Percentiles rank a stretch among this genome's conserved stretches.
Conservation (phyloP, 2,329 filamentous ascomycete genomes). For the Scorias spongiosa region DNA sequence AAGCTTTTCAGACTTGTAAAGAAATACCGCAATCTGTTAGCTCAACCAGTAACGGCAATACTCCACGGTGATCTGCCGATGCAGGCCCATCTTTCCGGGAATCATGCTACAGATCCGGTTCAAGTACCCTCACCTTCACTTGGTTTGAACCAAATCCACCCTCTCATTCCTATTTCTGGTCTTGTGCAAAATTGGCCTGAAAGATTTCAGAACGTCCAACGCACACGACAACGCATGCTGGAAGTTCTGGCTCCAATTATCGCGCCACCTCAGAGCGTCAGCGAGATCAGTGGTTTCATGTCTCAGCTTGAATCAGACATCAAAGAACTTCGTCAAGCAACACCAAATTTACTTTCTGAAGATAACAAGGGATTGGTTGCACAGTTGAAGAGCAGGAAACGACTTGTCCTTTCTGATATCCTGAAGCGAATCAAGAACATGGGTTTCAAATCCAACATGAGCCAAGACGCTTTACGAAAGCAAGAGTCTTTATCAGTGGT, state of each 20-base stretch:
- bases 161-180: slow-evolving; percentile 6
- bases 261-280: slow-evolving; percentile 1
- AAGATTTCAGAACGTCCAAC: slow-evolving; percentile 54
- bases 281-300: slow-evolving; percentile 52
- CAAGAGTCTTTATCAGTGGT: slow-evolving; percentile 59
- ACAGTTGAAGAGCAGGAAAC: slow-evolving; percentile 80
- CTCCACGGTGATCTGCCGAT: slow-evolving; percentile 7
- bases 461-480: slow-evolving; percentile 53
- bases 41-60: slow-evolving; percentile 56
- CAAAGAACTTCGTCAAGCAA: slow-evolving; percentile 64
- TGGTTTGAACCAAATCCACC: slow-evolving; percentile 9
- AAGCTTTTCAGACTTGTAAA: slow-evolving; percentile 84
- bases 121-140: background rate
- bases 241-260: background rate
- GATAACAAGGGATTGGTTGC: slow-evolving; percentile 75
- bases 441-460: slow-evolving; percentile 75
- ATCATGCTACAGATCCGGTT: background rate
- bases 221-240: slow-evolving; percentile 60
- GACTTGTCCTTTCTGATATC: slow-evolving; percentile 78
- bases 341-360: slow-evolving; percentile 64
- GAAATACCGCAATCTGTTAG: slow-evolving; percentile 71
- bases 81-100: background rate
- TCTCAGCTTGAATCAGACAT: slow-evolving; percentile 52
- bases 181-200: slow-evolving; percentile 34
- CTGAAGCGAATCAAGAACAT: slow-evolving; percentile 71